These are phyloP conservation scores for Quercus suber DNA, from an alignment of 306 rosid genomes.

Conservation along the genomic window DNA sequence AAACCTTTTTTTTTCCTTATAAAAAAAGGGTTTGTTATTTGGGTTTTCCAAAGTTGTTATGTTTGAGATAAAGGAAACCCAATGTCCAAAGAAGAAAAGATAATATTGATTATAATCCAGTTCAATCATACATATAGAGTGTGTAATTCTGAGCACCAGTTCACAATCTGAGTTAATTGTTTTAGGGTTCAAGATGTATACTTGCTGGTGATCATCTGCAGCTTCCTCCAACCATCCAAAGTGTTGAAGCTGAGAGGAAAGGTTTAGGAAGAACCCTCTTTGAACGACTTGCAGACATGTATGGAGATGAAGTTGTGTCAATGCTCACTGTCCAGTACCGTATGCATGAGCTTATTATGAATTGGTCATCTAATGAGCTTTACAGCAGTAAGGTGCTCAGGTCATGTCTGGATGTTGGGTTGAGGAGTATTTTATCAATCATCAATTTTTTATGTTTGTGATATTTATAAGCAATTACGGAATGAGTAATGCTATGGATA, in stretches of 20 bases:
- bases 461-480: not conserved
- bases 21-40: not conserved
- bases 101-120: slow-evolving; percentile 9
- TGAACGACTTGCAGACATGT: slow-evolving; percentile 86
- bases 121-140: slow-evolving; percentile 18
- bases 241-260: slow-evolving; percentile 98
- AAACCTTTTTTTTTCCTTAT: too few relatives aligned
- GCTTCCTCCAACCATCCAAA: slow-evolving; percentile 99
- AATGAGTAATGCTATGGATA: too few relatives aligned
- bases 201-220: slow-evolving; percentile 99
- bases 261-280: slow-evolving; percentile 94
- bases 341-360: slow-evolving; percentile 92
- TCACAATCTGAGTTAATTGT: slow-evolving; percentile 44
- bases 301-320: slow-evolving; percentile 73
- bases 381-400: slow-evolving; percentile 82
- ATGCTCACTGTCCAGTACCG: slow-evolving; percentile 99
- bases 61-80: not conserved
- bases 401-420: slow-evolving; percentile 23
- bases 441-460: not conserved
- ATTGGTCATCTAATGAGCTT: slow-evolving; percentile 97
- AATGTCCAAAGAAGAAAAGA: not conserved
- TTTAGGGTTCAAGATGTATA: slow-evolving; percentile 96
- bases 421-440: slow-evolving; percentile 10
- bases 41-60: not conserved
- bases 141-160: slow-evolving; percentile 8